phyloP scores from a whole-genome alignment of 257 asterid species.

The Euphrasia confusa region DNA sequence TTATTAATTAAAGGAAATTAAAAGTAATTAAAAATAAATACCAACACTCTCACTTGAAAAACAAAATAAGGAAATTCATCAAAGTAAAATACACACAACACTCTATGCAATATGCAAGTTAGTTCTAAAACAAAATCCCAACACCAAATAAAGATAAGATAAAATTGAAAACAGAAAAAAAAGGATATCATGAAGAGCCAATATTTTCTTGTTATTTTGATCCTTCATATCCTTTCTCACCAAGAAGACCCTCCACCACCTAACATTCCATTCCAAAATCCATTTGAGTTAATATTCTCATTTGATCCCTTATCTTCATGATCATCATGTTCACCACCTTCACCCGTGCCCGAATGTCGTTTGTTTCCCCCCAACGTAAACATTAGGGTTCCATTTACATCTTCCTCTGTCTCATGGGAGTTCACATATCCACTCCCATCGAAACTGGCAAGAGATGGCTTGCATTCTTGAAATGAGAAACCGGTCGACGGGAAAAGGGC shows the following conservation, averaged over 20 bases:
- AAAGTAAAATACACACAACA: constrained; percentile 18
- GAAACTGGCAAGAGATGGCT: constrained; percentile 41
- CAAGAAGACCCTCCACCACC: constrained; percentile 65
- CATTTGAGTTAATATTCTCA: constrained; percentile 34
- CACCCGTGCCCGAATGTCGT: constrained; percentile 30
- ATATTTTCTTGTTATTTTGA: not conserved
- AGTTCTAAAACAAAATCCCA: constrained; percentile 34
- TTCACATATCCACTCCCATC: constrained; percentile 32
- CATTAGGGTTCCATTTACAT: constrained; percentile 35
- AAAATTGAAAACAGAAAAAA: not conserved
- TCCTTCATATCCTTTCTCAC: constrained; percentile 23
- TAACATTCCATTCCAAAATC: constrained; percentile 68
- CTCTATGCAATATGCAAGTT: constrained; percentile 30
- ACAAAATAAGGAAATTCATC: not conserved
- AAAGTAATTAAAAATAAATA: not conserved
- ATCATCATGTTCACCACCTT: constrained; percentile 12
- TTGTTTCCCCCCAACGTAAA: constrained; percentile 49
- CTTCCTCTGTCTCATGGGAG: constrained; percentile 30
- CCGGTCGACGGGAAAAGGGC: constrained; percentile 31
- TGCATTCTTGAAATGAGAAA: constrained; percentile 61
- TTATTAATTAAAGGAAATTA: not conserved
- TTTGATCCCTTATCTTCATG: constrained; percentile 37
- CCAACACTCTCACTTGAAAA: not conserved
- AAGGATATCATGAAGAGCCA: not conserved
- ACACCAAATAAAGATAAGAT: constrained; percentile 16